Evolutionary conservation across 768 basidiomycete genomes (phyloP), one percentile per base, ranked within the genome.

Genomic region (Psilocybe sp.): DNA sequence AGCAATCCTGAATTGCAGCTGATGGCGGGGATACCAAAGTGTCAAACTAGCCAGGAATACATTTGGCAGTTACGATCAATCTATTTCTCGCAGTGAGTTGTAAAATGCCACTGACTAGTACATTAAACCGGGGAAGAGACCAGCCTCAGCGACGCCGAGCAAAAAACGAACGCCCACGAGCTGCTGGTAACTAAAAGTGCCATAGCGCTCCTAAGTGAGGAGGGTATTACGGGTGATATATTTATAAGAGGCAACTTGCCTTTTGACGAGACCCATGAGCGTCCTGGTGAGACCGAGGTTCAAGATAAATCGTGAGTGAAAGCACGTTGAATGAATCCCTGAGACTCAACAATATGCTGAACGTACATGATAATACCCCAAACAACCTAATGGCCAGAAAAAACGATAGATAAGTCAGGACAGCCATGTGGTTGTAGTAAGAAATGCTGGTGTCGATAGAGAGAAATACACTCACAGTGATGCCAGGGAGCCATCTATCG

Each of bases 61-160:
- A 28, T 28, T 28, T 28, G 23, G 23, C 3, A 28, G 7, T 28
- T 7, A 28, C 7, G 23, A 28, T 3, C 23, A 28, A 7, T 7
- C 23, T 28, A 3, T 3, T 28, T 28, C 23, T 11, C 37, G 19
- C 50, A 37, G 1, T 46, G 32, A 31, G 34, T 18, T 4, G 31
- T 10, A 11, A 23, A 39, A 12, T 28, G 34, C 5, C 3, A 62
- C 76, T 40, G 47, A 86, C 86, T 85, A 89, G 68, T 86, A 90
- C 0, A 79, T 77, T 9, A 88, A 82, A 19, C 86, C 86, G 10
- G 87, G 86, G 63, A 85, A 89, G 8, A 87, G 60, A 2, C 87
- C 85, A 4, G 84, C 82, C 65, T 89, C 87, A 0, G 84, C 77
- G 1, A 84, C 59, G 2, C 87, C 87, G 0, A 88, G 76, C 51